Base-by-base conservation (phyloP, 148 eudicot genomes). In the Vaccinium myrtillus region DNA sequence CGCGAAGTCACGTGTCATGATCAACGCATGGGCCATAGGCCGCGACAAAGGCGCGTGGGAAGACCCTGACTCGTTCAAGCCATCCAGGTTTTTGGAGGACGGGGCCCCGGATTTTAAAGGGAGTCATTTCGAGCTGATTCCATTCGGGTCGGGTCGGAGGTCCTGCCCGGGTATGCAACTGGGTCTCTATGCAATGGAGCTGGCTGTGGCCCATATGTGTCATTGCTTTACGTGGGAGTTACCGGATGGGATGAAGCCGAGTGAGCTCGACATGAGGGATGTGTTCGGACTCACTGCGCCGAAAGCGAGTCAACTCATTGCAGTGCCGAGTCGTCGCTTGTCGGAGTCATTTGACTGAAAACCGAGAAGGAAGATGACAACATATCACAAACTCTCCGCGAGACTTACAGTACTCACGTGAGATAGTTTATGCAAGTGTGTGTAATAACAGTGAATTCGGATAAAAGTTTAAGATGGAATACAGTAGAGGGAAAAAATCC, bases 111-210 rank as follows among this genome's bases (percentile, higher is more conserved):
- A 94, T 67, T 92, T 92, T 49, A 92, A 91, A 59, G 97, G 97
- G 0, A 79, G 89, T 1, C 89, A 87, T 78, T 94, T 91, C 53
- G 97, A 94, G 83, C 92, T 91, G 39, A 78, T 94, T 0, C 95
- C 97, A 2, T 94, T 94, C 53, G 97, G 97, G 87, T 94, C 97
- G 54, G 97, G 97, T 53, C 87, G 97, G 79, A 86, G 97, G 84
- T 94, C 97, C 0, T 94, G 97, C 81, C 97, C 97, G 7, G 97
- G 97, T 0, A 92, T 94, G 97, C 93, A 91, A 48, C 93, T 94
- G 12, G 97, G 97, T 43, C 56, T 94, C 18, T 91, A 94, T 59
- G 95, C 92, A 6, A 85, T 92, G 18, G 97, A 94, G 73, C 90
- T 91, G 90, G 88, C 93, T 1, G 94, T 94, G 79, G 93, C 92